Conservation (phyloP, 1,284 basidiomycete genomes). For the Lentinula novae-zelandiae region DNA sequence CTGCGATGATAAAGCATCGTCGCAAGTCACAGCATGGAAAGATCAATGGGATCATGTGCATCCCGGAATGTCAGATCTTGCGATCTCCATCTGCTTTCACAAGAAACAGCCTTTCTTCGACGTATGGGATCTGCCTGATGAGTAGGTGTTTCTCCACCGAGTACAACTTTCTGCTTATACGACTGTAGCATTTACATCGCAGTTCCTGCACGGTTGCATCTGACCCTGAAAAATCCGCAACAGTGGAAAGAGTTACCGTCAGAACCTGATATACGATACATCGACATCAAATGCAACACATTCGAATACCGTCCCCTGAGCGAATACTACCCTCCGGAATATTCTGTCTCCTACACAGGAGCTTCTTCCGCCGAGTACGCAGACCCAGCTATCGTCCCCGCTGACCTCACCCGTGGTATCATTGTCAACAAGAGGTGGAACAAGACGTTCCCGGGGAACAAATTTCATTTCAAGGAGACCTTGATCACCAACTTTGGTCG, state of each 20-base stretch:
- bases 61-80: constrained; percentile 8
- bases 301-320: constrained; percentile 10
- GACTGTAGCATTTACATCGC: constrained; percentile 10
- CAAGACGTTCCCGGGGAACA: constrained; percentile 8
- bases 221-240: constrained; percentile 7
- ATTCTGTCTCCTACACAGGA: constrained; percentile 10
- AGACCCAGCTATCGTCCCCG: constrained; percentile 3
- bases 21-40: constrained; percentile 4
- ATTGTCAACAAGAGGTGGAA: constrained; percentile 12
- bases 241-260: constrained; percentile 7
- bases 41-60: constrained; percentile 7
- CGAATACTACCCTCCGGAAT: constrained; percentile 9
- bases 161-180: not conserved
- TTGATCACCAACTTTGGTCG: constrained; percentile 9
- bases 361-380: constrained; percentile 12
- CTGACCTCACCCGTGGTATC: constrained; percentile 10
- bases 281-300: constrained; percentile 12
- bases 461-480: constrained; percentile 1
- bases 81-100: constrained; percentile 9
- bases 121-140: constrained; percentile 12
- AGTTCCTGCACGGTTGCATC: constrained; percentile 8
- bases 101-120: constrained; percentile 14
- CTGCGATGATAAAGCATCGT: not conserved
- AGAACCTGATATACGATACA: constrained; percentile 13
- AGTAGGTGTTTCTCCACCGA: not conserved